A percentile compares a stretch with the other conserved stretches of the same genome.
These are phyloP conservation scores for Sanguinoderma infundibulare DNA, from an alignment of 1,284 basidiomycete species.

Conservation along the genomic window DNA sequence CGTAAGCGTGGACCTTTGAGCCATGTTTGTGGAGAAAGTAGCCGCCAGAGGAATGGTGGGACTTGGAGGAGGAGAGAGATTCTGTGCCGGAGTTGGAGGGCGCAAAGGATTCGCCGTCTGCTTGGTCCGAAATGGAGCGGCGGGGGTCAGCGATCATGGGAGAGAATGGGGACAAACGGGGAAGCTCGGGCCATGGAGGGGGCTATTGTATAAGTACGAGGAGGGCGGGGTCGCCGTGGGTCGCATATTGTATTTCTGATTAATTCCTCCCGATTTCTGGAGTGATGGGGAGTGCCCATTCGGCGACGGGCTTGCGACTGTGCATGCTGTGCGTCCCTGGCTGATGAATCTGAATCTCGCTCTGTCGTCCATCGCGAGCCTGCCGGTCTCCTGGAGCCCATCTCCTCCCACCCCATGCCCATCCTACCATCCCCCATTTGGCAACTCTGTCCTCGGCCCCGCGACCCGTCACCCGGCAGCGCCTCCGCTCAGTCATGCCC, in stretches of 20 bases:
- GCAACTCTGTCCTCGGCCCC: background rate
- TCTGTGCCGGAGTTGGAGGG: conserved; percentile 1
- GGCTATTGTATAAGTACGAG: background rate
- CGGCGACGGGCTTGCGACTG: background rate
- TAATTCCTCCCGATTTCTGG: background rate
- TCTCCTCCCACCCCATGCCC: background rate
- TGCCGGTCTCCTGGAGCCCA: background rate
- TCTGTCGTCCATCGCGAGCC: background rate
- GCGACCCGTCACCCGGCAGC: background rate
- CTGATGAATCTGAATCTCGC: too few species aligned
- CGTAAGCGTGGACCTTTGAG: conserved; percentile 63
- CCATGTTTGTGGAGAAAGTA: conserved; percentile 62
- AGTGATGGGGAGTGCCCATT: background rate
- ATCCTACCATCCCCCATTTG: background rate
- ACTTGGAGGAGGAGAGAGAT: conserved; percentile 1
- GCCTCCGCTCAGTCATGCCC: background rate
- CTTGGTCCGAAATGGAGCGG: conserved; percentile 6
- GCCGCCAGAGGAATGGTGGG: conserved; percentile 4
- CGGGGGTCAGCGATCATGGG: conserved; percentile 9
- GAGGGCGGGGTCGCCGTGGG: background rate
- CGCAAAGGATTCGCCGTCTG: background rate
- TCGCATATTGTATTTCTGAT: conserved; percentile 4
- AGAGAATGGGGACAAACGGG: background rate
- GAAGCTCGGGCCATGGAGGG: background rate
- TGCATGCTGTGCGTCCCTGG: background rate